Evolutionary conservation across 345 rosid species (phyloP), one percentile per base, ranked within the genome.

Genomic region (Iberis pinnata): DNA sequence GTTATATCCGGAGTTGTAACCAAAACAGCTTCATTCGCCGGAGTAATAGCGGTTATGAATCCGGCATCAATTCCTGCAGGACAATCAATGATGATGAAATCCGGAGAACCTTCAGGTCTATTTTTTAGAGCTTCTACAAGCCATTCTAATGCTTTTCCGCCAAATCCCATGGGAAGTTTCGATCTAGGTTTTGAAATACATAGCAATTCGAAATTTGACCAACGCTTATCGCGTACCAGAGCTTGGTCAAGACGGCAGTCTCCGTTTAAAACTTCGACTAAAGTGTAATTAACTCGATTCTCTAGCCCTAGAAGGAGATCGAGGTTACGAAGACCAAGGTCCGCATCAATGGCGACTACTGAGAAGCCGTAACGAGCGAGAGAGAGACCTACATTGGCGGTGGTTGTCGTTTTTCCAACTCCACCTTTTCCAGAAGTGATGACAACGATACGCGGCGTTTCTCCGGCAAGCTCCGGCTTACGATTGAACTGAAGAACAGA

Each of bases 51-150:
- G 0, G 96, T 90, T 44, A 90, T 90, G 48, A 90, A 87, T n/a
- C 98, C 96, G 5, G 98, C 98, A 44, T 90, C 96, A n/a, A 90
- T 90, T 4, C 98, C 98, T 0, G 96, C 95, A 0, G 98, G 98
- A 14, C 96, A 90, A 53, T 90, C 98, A 8, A 87, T 87, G 47
- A 90, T 14, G 20, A 87, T 84, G 56, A 87, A 90, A 46, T 90
- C 88, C 0, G 98, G 96, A 9, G 75, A 72, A 0, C 96, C 92
- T 63, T 84, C 92, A 6, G 80, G 61, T 14, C 95, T 69, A 2
- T 75, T 55, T 71, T 87, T 87, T 9, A 87, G 39, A 0, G 98
- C 78, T 18, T 90, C 98, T 0, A 90, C 98, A 2, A 90, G 76
- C 96, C 98, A 90, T 19, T 78, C 82, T 25, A 90, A 66, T 12